Percentiles rank a stretch among this genome's conserved stretches.
These are phyloP conservation scores for Sporobolomyces roseus DNA, from an alignment of 768 basidiomycete genomes.

Conservation along the genomic window DNA sequence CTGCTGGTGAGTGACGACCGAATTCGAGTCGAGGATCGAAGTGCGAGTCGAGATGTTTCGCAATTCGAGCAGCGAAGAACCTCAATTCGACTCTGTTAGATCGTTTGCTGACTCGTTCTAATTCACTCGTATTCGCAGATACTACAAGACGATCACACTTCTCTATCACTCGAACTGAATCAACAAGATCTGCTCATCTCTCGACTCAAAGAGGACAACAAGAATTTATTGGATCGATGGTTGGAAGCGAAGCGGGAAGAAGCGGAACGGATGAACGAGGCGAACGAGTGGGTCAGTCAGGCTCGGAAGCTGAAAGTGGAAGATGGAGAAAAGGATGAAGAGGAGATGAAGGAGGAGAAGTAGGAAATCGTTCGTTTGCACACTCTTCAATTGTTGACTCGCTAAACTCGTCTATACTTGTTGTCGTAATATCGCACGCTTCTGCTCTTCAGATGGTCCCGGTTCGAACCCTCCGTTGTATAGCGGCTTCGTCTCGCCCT, in stretches of 20 bases:
- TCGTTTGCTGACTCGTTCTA: background rate
- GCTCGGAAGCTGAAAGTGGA: constrained; percentile 11
- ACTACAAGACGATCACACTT: constrained; percentile 89
- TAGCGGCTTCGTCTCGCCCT: no score
- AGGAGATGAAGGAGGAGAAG: background rate
- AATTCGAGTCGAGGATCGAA: background rate
- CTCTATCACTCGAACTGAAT: constrained; percentile 81
- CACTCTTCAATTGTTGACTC: no score
- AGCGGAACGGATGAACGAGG: constrained; percentile 81
- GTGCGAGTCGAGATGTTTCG: background rate
- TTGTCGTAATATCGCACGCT: no score
- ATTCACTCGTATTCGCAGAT: constrained; percentile 56
- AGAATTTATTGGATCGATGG: constrained; percentile 92
- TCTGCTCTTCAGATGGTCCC: no score
- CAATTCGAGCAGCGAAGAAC: no score
- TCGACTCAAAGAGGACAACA: constrained; percentile 85
- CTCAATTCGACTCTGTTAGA: no score
- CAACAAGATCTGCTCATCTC: constrained; percentile 84
- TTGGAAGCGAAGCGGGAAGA: constrained; percentile 78
- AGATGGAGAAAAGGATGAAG: constrained; percentile 1
- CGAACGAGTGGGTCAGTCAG: constrained; percentile 32
- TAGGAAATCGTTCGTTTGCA: no score
- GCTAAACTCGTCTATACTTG: no score
- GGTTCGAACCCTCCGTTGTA: no score
- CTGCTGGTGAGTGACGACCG: constrained; percentile 21